These are phyloP conservation scores for Stylonectria norvegica DNA, from an alignment of 2,329 filamentous ascomycete species.

Conservation along the genomic window DNA sequence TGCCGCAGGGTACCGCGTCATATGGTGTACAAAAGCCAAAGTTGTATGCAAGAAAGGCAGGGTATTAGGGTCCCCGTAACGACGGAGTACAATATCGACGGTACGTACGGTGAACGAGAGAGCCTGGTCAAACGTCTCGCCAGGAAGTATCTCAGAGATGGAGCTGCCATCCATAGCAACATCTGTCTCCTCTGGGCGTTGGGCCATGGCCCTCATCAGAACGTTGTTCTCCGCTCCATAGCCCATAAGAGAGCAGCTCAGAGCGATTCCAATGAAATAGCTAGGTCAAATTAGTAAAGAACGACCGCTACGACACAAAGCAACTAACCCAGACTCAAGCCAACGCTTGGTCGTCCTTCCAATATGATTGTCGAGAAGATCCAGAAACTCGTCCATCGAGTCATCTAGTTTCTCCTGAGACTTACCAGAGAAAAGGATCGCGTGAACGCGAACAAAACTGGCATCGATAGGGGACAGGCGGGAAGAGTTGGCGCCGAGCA, in stretches of 20 bases:
- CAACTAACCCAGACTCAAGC: constrained; percentile 44
- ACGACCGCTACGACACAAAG: background rate
- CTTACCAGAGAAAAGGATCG: constrained; percentile 57
- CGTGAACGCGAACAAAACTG: constrained; percentile 62
- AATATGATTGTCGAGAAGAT: constrained; percentile 56
- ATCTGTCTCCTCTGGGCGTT: constrained; percentile 27
- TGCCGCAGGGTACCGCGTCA: constrained; percentile 40
- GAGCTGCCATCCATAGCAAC: constrained; percentile 21
- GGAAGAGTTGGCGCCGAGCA: constrained; percentile 40
- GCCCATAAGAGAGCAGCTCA: constrained; percentile 31
- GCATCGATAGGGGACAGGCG: constrained; percentile 47
- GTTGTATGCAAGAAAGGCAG: constrained; percentile 61
- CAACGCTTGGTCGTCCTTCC: constrained; percentile 47
- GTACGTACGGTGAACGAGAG: constrained; percentile 42
- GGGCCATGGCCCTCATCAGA: constrained; percentile 40
- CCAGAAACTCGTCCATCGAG: constrained; percentile 48
- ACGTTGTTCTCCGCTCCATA: constrained; percentile 42
- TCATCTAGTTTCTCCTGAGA: constrained; percentile 44
- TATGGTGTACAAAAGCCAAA: constrained; percentile 54
- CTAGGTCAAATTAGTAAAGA: constrained; percentile 16
- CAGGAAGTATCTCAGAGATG: constrained; percentile 21
- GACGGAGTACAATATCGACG: constrained; percentile 45
- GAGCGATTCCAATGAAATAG: constrained; percentile 33
- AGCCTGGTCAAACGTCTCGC: constrained; percentile 33
- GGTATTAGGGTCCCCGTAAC: constrained; percentile 56